Conservation (phyloP, 345 rosid genomes). For the Moricandia moricandioides region DNA sequence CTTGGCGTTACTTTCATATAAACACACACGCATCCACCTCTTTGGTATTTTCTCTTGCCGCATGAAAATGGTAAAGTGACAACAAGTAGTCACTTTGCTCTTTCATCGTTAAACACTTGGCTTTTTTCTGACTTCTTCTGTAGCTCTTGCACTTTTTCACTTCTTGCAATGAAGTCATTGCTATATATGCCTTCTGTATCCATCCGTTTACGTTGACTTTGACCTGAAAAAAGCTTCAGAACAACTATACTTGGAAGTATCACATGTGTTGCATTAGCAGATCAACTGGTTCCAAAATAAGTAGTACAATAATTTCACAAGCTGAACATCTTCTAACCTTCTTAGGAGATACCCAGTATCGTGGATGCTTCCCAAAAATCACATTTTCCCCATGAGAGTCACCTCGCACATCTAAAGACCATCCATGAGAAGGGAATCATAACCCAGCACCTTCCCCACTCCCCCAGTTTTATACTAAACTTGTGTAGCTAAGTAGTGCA, state of each 20-base stretch:
- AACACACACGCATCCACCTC: too few relatives aligned
- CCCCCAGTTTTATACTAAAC: neutral
- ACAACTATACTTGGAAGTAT: neutral
- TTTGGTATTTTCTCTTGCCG: too few relatives aligned
- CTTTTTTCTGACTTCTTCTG: too few relatives aligned
- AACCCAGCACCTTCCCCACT: conserved; percentile 7
- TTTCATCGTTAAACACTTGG: too few relatives aligned
- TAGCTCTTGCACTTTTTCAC: too few relatives aligned
- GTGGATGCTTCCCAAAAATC: conserved; percentile 8
- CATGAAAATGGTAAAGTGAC: too few relatives aligned
- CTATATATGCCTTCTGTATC: too few relatives aligned
- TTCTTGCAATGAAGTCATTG: too few relatives aligned
- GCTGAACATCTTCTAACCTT: neutral
- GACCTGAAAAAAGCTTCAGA: neutral
- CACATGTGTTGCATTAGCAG: neutral
- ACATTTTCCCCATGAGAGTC: conserved; percentile 24
- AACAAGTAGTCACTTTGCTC: too few relatives aligned
- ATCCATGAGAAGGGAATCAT: conserved; percentile 36
- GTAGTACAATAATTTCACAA: neutral
- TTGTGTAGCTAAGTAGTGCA: neutral
- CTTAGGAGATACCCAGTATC: neutral
- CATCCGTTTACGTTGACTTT: too few relatives aligned
- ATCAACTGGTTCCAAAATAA: neutral
- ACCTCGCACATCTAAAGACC: conserved; percentile 38
- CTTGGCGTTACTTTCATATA: too few relatives aligned